Evolutionary conservation across 2,329 filamentous ascomycete genomes (phyloP), one percentile per base, ranked within the genome.

Genomic region (Moelleriella libera): DNA sequence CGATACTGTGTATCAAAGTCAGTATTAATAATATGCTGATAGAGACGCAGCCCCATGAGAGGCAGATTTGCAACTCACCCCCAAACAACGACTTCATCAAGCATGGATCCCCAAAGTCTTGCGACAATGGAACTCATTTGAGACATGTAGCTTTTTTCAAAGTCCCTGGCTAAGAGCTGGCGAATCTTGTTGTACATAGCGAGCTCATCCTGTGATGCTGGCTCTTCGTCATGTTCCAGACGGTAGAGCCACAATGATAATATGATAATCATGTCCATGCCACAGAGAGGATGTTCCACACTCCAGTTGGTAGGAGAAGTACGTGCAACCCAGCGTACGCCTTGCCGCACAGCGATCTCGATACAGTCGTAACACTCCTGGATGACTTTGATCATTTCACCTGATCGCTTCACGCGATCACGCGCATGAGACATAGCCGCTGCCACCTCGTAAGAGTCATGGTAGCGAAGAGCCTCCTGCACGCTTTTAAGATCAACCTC

Each of bases 301-400:
- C 90, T 97, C 92, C 92, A 98, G 68, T 97, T 97, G 44, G 92
- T 96, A 28, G 92, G 88, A 44, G 89, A 96, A 28, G 90, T 96
- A 56, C 89, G 84, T n/a, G 90, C 90, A 52, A 97, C 89, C 90
- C 92, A 97, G 58, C 90, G 88, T 55, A 97, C 88, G 54, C 90
- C 92, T 65, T 96, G 89, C 52, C 88, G 71, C 43, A 94, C 90
- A 48, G 90, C 90, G 45, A 92, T 95, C 66, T 97, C 90, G 59
- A 98, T 89, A 70, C 89, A 97, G 66, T 94, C 88, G 67, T 92
- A 97, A 69, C 92, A 97, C 66, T 94, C 88, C 60, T 97, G 84
- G 52, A 98, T 94, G 58, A 97, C 89, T 69, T 95, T 94, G 72
- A 96, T 85, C 90, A 97, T 97, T 66, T 97, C 90, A 59, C 85